These are phyloP conservation scores for Piloderma croceum DNA, from an alignment of 768 basidiomycete genomes.

Conservation along the genomic window DNA sequence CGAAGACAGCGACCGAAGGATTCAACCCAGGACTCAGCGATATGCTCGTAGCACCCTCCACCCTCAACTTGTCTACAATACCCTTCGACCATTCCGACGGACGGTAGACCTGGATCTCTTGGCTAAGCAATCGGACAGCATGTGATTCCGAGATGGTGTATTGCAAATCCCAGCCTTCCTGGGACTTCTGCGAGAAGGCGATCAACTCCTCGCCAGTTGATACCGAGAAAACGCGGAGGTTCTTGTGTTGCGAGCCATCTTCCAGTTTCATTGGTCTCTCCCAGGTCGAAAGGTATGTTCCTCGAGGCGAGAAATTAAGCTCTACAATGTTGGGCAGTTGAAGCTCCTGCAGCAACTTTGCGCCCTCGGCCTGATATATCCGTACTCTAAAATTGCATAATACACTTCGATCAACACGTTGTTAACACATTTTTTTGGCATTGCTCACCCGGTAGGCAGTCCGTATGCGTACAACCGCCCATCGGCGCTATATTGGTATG, in stretches of 20 bases:
- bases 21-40: constrained; percentile 80
- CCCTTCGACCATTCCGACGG: constrained; percentile 79
- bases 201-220: constrained; percentile 84
- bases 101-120: constrained; percentile 79
- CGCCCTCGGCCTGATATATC: constrained; percentile 71
- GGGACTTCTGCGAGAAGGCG: constrained; percentile 84
- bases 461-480: constrained; percentile 86
- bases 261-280: constrained; percentile 92
- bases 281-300: constrained; percentile 92
- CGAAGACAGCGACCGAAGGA: constrained; percentile 85
- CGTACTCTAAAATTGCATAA: constrained; percentile 54
- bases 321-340: constrained; percentile 73
- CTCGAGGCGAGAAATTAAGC: constrained; percentile 87
- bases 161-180: constrained; percentile 87
- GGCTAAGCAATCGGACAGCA: constrained; percentile 72
- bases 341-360: constrained; percentile 70
- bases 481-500: constrained; percentile 78
- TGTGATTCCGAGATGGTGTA: constrained; percentile 88
- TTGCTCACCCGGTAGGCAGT: constrained; percentile 62
- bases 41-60: constrained; percentile 77
- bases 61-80: constrained; percentile 72
- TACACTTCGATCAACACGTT: too few relatives aligned
- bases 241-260: constrained; percentile 89
- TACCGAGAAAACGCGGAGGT: constrained; percentile 84
- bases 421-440: constrained; percentile 11